These are phyloP conservation scores for Eucalyptus dawsonii DNA, from an alignment of 345 rosid genomes.

Conservation along the genomic window DNA sequence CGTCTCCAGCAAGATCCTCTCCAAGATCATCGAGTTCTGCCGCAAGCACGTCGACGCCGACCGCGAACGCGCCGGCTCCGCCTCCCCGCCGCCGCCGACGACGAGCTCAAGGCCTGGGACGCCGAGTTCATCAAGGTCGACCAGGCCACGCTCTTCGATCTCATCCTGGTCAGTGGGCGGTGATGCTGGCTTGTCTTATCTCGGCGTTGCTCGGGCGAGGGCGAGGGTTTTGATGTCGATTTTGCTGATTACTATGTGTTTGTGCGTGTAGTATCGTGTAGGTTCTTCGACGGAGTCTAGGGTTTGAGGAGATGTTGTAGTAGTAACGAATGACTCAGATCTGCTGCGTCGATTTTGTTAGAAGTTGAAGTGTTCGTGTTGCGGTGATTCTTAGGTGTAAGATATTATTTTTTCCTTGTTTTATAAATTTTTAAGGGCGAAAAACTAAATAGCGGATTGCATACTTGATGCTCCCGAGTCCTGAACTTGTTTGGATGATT, in stretches of 20 bases:
- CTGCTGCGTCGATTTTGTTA: background rate
- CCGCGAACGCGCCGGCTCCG: background rate
- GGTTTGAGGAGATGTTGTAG: background rate
- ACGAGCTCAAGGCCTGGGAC: constrained; percentile 40
- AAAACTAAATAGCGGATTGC: background rate
- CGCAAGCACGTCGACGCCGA: constrained; percentile 55
- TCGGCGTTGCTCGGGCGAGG: background rate
- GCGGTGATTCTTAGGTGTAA: background rate
- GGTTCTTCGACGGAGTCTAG: background rate
- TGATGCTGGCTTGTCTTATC: background rate
- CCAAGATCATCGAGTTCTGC: constrained; percentile 72
- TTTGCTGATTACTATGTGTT: background rate
- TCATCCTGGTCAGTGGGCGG: constrained; percentile 31
- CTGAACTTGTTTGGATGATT: background rate
- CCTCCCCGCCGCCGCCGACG: constrained; percentile 7
- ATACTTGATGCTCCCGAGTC: background rate
- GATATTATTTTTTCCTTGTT: background rate
- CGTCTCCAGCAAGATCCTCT: constrained; percentile 49
- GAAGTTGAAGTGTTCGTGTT: background rate
- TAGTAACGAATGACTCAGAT: background rate
- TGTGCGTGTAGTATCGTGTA: background rate
- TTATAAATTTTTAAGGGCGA: background rate
- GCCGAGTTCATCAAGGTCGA: constrained; percentile 50
- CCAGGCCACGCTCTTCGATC: constrained; percentile 46
- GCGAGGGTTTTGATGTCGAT: background rate